A percentile compares a stretch with the other conserved stretches of the same genome.
phyloP scores from a whole-genome alignment of 1,139 yeast genomes.

The Geotrichum aggregatum region DNA sequence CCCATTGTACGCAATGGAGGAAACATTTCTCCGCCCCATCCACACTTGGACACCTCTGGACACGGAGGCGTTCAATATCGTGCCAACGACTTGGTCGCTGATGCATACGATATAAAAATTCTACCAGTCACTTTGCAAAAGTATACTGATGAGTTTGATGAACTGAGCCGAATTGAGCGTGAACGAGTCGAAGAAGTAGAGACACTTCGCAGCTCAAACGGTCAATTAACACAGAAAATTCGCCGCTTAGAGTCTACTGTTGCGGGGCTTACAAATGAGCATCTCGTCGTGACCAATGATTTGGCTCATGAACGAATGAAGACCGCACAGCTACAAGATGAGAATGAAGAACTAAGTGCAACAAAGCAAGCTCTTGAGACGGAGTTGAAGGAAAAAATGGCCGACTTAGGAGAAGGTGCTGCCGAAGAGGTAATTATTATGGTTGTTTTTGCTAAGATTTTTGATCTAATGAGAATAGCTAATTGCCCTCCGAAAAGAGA shows the following conservation, averaged over 20 bases:
- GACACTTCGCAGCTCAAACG: constrained; percentile 58
- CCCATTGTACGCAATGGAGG: constrained; percentile 17
- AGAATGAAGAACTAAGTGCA: constrained; percentile 53
- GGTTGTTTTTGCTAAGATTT: constrained; percentile 42
- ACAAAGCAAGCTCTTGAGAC: constrained; percentile 52
- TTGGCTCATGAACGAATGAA: constrained; percentile 59
- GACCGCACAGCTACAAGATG: constrained; percentile 62
- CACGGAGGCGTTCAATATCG: constrained; percentile 43
- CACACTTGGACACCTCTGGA: constrained; percentile 14
- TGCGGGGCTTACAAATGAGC: constrained; percentile 70
- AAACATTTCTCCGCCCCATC: constrained; percentile 6
- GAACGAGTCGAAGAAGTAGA: constrained; percentile 70
- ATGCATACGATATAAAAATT: constrained; percentile 68
- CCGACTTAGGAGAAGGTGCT: constrained; percentile 18
- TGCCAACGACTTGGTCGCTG: constrained; percentile 70
- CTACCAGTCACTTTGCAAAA: constrained; percentile 66
- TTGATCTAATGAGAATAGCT: constrained; percentile 51
- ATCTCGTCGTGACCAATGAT: constrained; percentile 70
- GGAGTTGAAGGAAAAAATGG: constrained; percentile 21
- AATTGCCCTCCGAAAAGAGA: constrained; percentile 47
- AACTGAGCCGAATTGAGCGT: constrained; percentile 63
- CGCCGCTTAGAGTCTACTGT: constrained; percentile 69
- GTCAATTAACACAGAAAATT: constrained; percentile 68
- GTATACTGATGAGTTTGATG: constrained; percentile 70
- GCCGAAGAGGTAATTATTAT: constrained; percentile 18